These are phyloP conservation scores for Saccharomycopsis hybrid DNA, from an alignment of 1,139 yeast genomes.

Conservation along the genomic window DNA sequence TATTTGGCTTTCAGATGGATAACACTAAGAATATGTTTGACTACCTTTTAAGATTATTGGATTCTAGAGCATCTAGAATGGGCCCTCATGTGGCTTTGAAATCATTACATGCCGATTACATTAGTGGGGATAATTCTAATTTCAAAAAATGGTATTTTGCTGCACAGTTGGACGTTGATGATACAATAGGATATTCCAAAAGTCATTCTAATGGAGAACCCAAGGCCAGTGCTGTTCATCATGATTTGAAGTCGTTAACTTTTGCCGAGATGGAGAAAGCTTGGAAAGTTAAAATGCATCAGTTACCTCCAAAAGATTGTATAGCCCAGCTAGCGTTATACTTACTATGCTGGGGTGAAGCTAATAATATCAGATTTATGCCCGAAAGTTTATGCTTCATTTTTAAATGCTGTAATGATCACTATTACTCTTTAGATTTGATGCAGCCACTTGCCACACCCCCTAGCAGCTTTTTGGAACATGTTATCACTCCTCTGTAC, in stretches of 20 bases:
- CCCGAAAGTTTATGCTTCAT: constrained; percentile 84
- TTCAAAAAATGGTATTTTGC: constrained; percentile 74
- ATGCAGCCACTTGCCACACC: constrained; percentile 2
- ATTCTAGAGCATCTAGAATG: constrained; percentile 65
- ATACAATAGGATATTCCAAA: constrained; percentile 43
- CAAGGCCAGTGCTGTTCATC: not conserved
- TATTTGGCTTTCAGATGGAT: constrained; percentile 65
- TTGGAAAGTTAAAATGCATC: constrained; percentile 60
- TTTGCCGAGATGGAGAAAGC: constrained; percentile 23
- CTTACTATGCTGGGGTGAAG: constrained; percentile 83
- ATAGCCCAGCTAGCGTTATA: constrained; percentile 64
- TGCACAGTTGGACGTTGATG: constrained; percentile 60
- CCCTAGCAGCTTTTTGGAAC: constrained; percentile 46
- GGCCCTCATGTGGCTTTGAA: constrained; percentile 47
- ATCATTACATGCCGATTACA: constrained; percentile 64
- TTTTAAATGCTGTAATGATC: constrained; percentile 70
- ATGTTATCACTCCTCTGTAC: constrained; percentile 71
- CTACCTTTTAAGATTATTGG: constrained; percentile 53
- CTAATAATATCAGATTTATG: constrained; percentile 73
- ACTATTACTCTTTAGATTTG: constrained; percentile 38
- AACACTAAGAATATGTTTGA: constrained; percentile 61
- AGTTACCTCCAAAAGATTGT: constrained; percentile 46
- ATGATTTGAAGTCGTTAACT: not conserved
- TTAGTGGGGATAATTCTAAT: constrained; percentile 65
- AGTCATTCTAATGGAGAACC: constrained; percentile 33